Evolutionary conservation across 23 red algal genomes (phyloP).

Genomic region (Pyropia haitanensis): DNA sequence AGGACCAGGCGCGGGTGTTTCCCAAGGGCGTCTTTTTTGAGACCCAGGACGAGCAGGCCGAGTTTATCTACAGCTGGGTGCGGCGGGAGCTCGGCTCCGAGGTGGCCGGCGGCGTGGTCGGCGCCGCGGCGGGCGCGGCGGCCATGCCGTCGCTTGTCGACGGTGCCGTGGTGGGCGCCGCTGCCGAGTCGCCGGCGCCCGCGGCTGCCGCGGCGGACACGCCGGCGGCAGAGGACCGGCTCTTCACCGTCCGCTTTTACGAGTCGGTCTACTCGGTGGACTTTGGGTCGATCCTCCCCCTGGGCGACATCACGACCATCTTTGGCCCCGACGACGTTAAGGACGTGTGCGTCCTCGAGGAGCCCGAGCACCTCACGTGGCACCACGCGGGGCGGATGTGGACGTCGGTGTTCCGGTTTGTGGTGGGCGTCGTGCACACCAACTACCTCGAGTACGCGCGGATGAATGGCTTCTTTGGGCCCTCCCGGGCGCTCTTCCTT

Average conservation of each 20-base stretch:
- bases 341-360: conserved; percentile 65
- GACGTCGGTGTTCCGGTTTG: conserved; percentile 43
- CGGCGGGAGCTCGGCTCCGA: background rate
- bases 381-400: conserved; percentile 46
- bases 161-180: background rate
- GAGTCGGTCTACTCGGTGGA: conserved; percentile 51
- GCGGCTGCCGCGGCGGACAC: too few species aligned
- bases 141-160: too few species aligned
- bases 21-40: conserved; percentile 41
- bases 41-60: conserved; percentile 29
- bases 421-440: conserved; percentile 62
- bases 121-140: too few species aligned
- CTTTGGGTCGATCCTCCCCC: conserved; percentile 49
- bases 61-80: conserved; percentile 40
- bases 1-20: conserved; percentile 57
- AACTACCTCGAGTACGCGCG: conserved; percentile 59
- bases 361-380: conserved; percentile 78
- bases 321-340: conserved; percentile 25
- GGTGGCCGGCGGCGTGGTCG: too few species aligned
- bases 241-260: conserved; percentile 48
- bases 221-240: background rate
- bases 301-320: conserved; percentile 61
- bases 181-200: conserved; percentile 5
- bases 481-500: conserved; percentile 33
- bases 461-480: conserved; percentile 58